Percentiles rank a stretch among this genome's conserved stretches.
These are phyloP conservation scores for Fraxinus excelsior DNA, from an alignment of 257 asterid genomes.

Conservation along the genomic window DNA sequence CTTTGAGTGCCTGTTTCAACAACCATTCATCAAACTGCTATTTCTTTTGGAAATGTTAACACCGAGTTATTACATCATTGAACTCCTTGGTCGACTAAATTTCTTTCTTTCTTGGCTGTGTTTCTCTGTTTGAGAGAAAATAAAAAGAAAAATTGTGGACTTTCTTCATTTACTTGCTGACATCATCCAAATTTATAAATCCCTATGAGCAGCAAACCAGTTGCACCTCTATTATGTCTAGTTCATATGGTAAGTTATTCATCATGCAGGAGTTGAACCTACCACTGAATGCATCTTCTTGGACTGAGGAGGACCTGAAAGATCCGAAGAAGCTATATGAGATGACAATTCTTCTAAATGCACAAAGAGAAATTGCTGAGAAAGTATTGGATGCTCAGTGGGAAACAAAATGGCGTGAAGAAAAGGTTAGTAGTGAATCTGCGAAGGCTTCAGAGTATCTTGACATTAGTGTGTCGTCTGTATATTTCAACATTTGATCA, in stretches of 20 bases:
- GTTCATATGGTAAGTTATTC: constrained; percentile 14
- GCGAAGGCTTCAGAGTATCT: neutral
- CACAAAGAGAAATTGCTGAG: constrained; percentile 87
- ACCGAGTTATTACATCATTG: neutral
- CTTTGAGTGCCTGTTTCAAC: neutral
- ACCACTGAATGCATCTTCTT: constrained; percentile 79
- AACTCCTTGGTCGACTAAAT: neutral
- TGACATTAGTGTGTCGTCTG: neutral
- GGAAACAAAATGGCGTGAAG: constrained; percentile 94
- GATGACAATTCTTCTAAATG: constrained; percentile 87
- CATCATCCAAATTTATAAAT: neutral
- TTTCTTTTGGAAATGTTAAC: neutral
- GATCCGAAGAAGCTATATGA: constrained; percentile 90
- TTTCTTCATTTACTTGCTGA: neutral
- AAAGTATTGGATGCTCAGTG: constrained; percentile 81
- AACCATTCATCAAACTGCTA: neutral
- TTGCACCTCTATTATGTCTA: constrained; percentile 11
- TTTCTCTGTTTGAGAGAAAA: neutral
- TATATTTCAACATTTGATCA: neutral
- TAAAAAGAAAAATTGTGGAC: neutral
- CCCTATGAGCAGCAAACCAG: neutral
- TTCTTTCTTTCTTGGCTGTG: neutral
- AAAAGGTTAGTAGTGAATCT: constrained; percentile 50
- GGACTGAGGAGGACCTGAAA: constrained; percentile 82
- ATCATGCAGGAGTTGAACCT: constrained; percentile 74